These are phyloP conservation scores for Acephala macrosclerotiorum DNA, from an alignment of 2,329 filamentous ascomycete species.

Conservation along the genomic window DNA sequence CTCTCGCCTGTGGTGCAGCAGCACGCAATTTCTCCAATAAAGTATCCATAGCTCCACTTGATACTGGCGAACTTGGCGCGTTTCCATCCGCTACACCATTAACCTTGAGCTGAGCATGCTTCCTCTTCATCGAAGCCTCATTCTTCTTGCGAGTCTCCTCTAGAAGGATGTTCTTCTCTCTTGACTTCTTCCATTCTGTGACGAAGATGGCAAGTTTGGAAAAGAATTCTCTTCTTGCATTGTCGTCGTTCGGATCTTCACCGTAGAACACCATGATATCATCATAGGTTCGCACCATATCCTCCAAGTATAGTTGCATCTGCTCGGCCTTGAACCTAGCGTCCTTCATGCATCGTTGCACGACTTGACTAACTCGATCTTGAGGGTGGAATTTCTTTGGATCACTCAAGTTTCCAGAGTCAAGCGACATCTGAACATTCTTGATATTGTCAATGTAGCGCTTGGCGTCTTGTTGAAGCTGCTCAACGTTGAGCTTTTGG, in stretches of 20 bases:
- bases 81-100: conserved; percentile 48
- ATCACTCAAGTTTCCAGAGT: conserved; percentile 93
- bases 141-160: conserved; percentile 87
- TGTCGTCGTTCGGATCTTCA: conserved; percentile 91
- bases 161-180: conserved; percentile 85
- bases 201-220: conserved; percentile 91
- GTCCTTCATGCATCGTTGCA: conserved; percentile 95
- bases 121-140: conserved; percentile 91
- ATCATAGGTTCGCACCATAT: conserved; percentile 90
- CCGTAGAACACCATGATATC: conserved; percentile 98
- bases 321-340: conserved; percentile 95
- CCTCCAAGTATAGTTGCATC: conserved; percentile 90
- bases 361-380: conserved; percentile 90
- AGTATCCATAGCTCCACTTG: conserved; percentile 93
- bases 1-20: conserved; percentile 87
- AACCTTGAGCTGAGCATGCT: conserved; percentile 73
- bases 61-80: conserved; percentile 69
- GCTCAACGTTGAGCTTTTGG: conserved; percentile 95
- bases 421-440: conserved; percentile 90
- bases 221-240: conserved; percentile 94
- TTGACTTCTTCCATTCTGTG: conserved; percentile 93
- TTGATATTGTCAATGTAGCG: conserved; percentile 94
- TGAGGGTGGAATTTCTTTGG: conserved; percentile 98
- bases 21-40: conserved; percentile 93
- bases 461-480: conserved; percentile 85